Conservation (phyloP, 768 basidiomycete genomes). For the Agrocybe pediades region DNA sequence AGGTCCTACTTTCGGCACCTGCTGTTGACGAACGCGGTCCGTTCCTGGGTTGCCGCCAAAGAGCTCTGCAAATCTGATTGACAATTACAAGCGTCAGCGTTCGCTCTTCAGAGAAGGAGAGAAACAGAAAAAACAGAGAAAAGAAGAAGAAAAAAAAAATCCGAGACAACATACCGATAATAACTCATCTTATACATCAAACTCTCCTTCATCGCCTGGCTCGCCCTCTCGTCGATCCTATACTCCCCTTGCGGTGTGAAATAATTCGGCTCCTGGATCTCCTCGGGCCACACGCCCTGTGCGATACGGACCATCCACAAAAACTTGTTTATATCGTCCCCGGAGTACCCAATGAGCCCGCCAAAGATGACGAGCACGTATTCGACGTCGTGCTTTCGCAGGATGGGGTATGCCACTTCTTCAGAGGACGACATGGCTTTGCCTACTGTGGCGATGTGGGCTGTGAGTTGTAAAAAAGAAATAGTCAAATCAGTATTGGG, state of each 20-base stretch:
- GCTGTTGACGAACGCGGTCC: slow-evolving; percentile 91
- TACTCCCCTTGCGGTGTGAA: slow-evolving; percentile 95
- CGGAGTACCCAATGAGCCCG: slow-evolving; percentile 93
- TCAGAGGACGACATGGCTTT: slow-evolving; percentile 96
- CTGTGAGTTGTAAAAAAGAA: slow-evolving; percentile 36
- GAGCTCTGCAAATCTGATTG: slow-evolving; percentile 77
- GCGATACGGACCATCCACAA: slow-evolving; percentile 97
- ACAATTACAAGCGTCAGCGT: slow-evolving; percentile 4
- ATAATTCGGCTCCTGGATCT: slow-evolving; percentile 93
- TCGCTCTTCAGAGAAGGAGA: background rate
- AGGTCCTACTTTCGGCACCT: slow-evolving; percentile 74
- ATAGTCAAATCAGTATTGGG: background rate
- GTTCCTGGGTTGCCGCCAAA: slow-evolving; percentile 71
- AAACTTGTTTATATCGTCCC: slow-evolving; percentile 99
- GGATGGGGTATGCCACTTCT: slow-evolving; percentile 95
- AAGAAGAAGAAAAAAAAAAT: no score
- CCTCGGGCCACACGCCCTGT: slow-evolving; percentile 97
- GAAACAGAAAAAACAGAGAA: no score
- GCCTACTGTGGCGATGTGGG: slow-evolving; percentile 98
- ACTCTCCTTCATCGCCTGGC: slow-evolving; percentile 88
- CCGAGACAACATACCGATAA: slow-evolving; percentile 64
- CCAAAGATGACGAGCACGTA: slow-evolving; percentile 98
- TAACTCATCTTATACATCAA: slow-evolving; percentile 99
- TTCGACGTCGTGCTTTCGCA: slow-evolving; percentile 96
- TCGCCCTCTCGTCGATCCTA: slow-evolving; percentile 84